phyloP scores from a whole-genome alignment of 192 early-diverging fungal genomes.

The Coemansia sp. region DNA sequence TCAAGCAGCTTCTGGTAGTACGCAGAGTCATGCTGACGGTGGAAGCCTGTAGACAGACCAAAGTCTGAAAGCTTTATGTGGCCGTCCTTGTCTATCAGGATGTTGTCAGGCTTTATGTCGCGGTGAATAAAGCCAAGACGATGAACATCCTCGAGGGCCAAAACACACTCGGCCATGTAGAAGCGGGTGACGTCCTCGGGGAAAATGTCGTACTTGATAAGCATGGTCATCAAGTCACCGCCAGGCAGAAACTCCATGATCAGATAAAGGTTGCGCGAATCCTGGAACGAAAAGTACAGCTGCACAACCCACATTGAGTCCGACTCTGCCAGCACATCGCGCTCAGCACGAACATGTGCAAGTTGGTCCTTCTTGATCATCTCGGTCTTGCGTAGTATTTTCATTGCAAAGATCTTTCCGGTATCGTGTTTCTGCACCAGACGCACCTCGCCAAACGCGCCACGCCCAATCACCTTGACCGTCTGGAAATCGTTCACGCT shows the following conservation, averaged over 20 bases:
- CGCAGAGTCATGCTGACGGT: slow-evolving; percentile 97
- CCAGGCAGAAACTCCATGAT: slow-evolving; percentile 99
- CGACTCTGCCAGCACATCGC: slow-evolving; percentile 96
- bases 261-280: slow-evolving; percentile 88
- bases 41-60: slow-evolving; percentile 99
- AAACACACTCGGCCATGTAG: slow-evolving; percentile 96
- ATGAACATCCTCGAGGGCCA: slow-evolving; percentile 93
- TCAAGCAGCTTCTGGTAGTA: slow-evolving; percentile 88
- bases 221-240: slow-evolving; percentile 99
- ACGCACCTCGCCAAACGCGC: slow-evolving; percentile 98
- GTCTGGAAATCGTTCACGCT: slow-evolving; percentile 93
- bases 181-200: slow-evolving; percentile 97
- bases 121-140: slow-evolving; percentile 93
- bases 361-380: slow-evolving; percentile 99
- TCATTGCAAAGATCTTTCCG: slow-evolving; percentile 99
- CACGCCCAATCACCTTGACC: slow-evolving; percentile 97
- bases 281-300: slow-evolving; percentile 98
- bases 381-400: slow-evolving; percentile 92
- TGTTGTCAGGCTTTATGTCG: slow-evolving; percentile 86
- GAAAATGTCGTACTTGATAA: slow-evolving; percentile 98
- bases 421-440: slow-evolving; percentile 95
- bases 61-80: slow-evolving; percentile 99
- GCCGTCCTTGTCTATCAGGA: slow-evolving; percentile 96
- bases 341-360: slow-evolving; percentile 97
- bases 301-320: slow-evolving; percentile 98